phyloP scores from a whole-genome alignment of 1,284 basidiomycete genomes.

The Moesziomyces sp. region DNA sequence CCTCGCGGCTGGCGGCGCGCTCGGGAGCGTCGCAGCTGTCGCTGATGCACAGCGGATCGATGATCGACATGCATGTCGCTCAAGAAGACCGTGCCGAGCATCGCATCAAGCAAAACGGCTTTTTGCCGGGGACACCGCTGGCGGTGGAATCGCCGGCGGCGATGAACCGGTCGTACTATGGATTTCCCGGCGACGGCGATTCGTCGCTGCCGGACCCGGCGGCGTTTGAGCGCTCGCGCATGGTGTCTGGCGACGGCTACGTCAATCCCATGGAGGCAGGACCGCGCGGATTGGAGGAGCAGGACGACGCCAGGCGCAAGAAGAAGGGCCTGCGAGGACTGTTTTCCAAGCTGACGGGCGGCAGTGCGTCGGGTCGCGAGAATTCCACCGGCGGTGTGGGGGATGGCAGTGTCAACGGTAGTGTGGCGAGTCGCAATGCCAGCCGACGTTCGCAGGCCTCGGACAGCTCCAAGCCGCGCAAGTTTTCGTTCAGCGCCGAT shows the following conservation, averaged over 20 bases:
- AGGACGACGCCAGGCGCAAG: slow-evolving; percentile 45
- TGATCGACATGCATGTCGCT: slow-evolving; percentile 70
- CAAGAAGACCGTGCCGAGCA: slow-evolving; percentile 57
- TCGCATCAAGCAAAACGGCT: slow-evolving; percentile 53
- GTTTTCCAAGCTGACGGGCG: slow-evolving; percentile 50
- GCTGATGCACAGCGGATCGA: slow-evolving; percentile 67
- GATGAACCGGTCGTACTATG: slow-evolving; percentile 50
- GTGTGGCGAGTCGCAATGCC: slow-evolving; percentile 44
- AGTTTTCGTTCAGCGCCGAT: slow-evolving; percentile 39
- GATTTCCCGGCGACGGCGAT: slow-evolving; percentile 56
- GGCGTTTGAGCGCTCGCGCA: slow-evolving; percentile 31
- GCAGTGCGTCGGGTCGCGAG: slow-evolving; percentile 16
- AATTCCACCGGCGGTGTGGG: slow-evolving; percentile 8
- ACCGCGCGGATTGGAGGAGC: slow-evolving; percentile 29
- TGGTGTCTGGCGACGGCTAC: slow-evolving; percentile 43
- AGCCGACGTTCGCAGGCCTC: slow-evolving; percentile 49
- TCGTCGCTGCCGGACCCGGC: slow-evolving; percentile 34
- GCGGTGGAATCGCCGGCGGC: slow-evolving; percentile 40
- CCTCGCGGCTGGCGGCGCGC: slow-evolving; percentile 35
- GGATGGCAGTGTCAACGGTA: slow-evolving; percentile 33
- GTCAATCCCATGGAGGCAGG: slow-evolving; percentile 46
- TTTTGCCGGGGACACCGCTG: slow-evolving; percentile 47
- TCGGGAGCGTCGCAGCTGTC: slow-evolving; percentile 58
- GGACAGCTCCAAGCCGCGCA: slow-evolving; percentile 29
- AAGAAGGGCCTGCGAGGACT: slow-evolving; percentile 56